Base-by-base conservation (phyloP, 495 filamentous ascomycete species). In the Stereocaulon alpinum region DNA sequence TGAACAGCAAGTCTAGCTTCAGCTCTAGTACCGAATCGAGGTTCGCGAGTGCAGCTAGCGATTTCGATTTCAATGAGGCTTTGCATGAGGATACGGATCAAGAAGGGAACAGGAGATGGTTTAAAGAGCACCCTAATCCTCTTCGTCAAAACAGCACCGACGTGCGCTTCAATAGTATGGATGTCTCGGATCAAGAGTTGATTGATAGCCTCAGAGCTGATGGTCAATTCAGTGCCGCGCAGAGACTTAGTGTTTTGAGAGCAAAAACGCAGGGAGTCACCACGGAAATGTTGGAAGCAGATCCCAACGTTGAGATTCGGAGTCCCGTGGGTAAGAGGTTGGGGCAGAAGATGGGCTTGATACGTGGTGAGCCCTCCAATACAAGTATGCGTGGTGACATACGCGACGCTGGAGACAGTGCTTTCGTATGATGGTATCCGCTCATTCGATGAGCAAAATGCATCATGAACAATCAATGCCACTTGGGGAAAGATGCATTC, bases 281-380 rank as follows among this genome's bases (percentile, higher is more conserved):
- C 22, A 27, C 9, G 6, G 47, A 20, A 22, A 55, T 15, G 32
- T 40, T 37, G 1, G 51, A 43, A 7, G 54, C 56, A 17, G 63
- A 95, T 94, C 0, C 73, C 71, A 34, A 69, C 64, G 34, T 59
- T 10, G 49, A 59, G 37, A 48, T 59, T 59, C 40, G 4, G 74
- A 76, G 29, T 89, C 81, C 6, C 81, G 82, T 58, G 85, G 82
- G 27, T 82, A 76, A 0, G 81, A 85, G 56, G 75, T 76, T 51
- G 40, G 48, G 47, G 14, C 51, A 48, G 17, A 54, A 15, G 0
- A 40, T 24, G 2, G 91, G 55, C 4, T n/a, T 65, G 86, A 47
- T 88, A 77, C 45, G 94, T 74, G 3, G 91, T 88, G 47, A 96
- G 72, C 91, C 96, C 95, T 74, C 95, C 87, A 61, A 96, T 95